Conservation (phyloP, 805 yeast species). For the Pichia scutulata region DNA sequence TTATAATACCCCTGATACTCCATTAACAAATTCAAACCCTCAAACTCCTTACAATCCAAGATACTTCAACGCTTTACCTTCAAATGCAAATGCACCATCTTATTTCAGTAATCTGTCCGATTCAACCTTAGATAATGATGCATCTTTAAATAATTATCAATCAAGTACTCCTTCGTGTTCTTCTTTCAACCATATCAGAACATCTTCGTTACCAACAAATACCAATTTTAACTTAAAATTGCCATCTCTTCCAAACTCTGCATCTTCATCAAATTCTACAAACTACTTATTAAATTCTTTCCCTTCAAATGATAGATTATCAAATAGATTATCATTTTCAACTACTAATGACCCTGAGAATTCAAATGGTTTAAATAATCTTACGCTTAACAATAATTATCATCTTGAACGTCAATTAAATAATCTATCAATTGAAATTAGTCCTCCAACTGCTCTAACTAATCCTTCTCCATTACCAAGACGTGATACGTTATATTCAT, state of each 20-base stretch:
- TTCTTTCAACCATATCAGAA: constrained; percentile 3
- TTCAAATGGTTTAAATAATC: background rate
- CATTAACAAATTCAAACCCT: background rate
- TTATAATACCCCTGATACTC: constrained; percentile 7
- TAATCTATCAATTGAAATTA: background rate
- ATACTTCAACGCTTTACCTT: background rate
- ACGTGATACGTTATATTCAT: constrained; percentile 12
- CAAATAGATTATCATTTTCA: constrained; percentile 6
- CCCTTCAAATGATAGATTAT: background rate
- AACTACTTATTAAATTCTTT: background rate
- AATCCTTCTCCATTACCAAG: constrained; percentile 4
- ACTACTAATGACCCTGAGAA: constrained; percentile 1
- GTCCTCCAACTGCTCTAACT: background rate
- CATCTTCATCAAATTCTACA: background rate
- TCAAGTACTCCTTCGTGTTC: background rate
- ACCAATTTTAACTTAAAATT: background rate
- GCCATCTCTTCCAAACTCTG: background rate
- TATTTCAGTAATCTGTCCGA: background rate
- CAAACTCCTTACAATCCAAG: background rate
- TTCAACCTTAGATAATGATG: background rate
- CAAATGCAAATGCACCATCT: background rate
- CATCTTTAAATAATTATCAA: background rate
- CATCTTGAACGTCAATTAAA: background rate
- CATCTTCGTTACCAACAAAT: constrained; percentile 2
- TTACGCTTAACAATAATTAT: background rate